Base-by-base conservation (phyloP, 208 protist genomes). In the Leishmania arabica region DNA sequence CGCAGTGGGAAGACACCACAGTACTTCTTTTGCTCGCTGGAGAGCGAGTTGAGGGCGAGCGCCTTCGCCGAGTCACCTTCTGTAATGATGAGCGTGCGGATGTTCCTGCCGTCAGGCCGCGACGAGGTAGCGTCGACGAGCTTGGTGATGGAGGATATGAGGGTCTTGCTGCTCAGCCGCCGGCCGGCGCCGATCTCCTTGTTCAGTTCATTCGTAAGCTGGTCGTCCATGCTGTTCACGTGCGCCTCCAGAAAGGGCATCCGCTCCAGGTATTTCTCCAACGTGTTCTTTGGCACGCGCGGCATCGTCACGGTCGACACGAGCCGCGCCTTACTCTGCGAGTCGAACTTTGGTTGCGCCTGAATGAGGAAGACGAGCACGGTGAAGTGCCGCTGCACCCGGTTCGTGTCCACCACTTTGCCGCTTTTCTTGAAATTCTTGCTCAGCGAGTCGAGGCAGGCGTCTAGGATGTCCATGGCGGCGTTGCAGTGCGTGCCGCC, bases 341-440 rank as follows among this genome's bases (percentile, higher is more conserved):
- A 99, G 88, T 99, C 99, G 90, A 99, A 99, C 74, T 99, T 95
- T 34, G 99, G 99, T 84, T 99, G 99, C 31, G 98, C 95, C 83
- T 99, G 99, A 27, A 99, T 89, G 45, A 96, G 96, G 84, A 99
- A 99, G 47, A 99, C 92, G 87, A 99, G 99, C 42, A 99, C 90
- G 66, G 90, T 99, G 62, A 99, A 89, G 91, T 99, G 95, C 13
- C 95, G 92, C 72, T 98, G 98, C 70, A 99, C 91, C 62, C 99
- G 96, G 84, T 96, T 95, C 64, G 98, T 98, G 86, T 99, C 93
- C 49, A 98, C 88, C 65, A 97, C 84, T 78, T 96, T 96, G 49
- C 91, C 93, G 1, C 95, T 91, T 79, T 95, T 96, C 66, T 97
- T 93, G 4, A 99, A 69, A 65, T 65, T 70, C 70, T 73, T 62